Evolutionary conservation across 192 early-diverging fungal genomes (phyloP).

Genomic region (Thamnidium elegans): DNA sequence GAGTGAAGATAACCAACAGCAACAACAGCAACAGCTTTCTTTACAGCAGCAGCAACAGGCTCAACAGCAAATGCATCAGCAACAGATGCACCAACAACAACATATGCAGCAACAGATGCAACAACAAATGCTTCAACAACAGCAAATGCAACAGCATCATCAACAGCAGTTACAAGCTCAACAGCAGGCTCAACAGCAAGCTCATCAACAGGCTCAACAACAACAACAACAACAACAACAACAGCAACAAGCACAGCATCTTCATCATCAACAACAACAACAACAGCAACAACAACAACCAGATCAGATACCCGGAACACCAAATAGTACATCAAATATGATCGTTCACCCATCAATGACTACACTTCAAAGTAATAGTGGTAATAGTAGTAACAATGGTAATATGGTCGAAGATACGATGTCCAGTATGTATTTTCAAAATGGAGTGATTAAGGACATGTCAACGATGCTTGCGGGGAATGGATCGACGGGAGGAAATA

Average conservation of each 20-base stretch:
- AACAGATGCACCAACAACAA: neutral
- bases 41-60: slow-evolving; percentile 8
- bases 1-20: slow-evolving; percentile 11
- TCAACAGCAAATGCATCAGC: neutral
- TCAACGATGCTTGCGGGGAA: neutral
- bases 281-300: slow-evolving; percentile 6
- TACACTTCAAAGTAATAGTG: too few relatives aligned
- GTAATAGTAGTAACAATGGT: too few relatives aligned
- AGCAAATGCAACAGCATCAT: neutral
- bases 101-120: neutral
- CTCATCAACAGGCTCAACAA: slow-evolving; percentile 6
- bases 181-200: neutral
- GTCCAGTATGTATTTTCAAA: neutral
- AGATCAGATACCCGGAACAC: too few relatives aligned
- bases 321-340: too few relatives aligned
- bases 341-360: too few relatives aligned
- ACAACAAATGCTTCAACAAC: slow-evolving; percentile 9
- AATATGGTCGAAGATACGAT: neutral
- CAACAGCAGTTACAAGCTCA: neutral
- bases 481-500: too few relatives aligned
- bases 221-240: slow-evolving; percentile 20
- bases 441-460: slow-evolving; percentile 7
- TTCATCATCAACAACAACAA: slow-evolving; percentile 15
- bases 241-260: slow-evolving; percentile 1
- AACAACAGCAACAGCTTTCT: slow-evolving; percentile 4